Evolutionary conservation across 192 early-diverging fungal genomes (phyloP).

Genomic region (Globomyces pollinis-pini): DNA sequence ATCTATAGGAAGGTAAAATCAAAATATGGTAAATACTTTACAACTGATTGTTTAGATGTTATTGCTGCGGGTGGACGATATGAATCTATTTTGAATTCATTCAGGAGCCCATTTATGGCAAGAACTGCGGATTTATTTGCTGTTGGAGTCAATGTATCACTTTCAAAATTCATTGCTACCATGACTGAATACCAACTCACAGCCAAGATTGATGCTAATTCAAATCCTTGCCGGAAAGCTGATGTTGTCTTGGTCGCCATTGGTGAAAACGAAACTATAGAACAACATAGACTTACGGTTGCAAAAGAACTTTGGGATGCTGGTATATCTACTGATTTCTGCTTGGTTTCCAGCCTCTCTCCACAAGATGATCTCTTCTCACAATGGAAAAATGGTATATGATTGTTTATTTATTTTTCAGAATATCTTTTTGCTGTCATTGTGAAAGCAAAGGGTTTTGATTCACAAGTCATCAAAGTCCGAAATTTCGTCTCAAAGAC

Average conservation of each 20-base stretch:
- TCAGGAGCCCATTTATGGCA: slow-evolving; percentile 41
- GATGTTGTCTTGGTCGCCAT: slow-evolving; percentile 81
- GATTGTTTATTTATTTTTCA: background rate
- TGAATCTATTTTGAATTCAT: slow-evolving; percentile 47
- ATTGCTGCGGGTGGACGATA: slow-evolving; percentile 67
- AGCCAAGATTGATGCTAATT: slow-evolving; percentile 19
- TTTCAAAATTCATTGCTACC: slow-evolving; percentile 24
- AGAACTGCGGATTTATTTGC: slow-evolving; percentile 29
- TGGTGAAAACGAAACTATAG: slow-evolving; percentile 49
- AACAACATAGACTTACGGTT: slow-evolving; percentile 69
- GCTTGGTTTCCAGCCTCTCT: slow-evolving; percentile 34
- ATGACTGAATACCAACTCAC: slow-evolving; percentile 13
- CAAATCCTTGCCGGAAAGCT: slow-evolving; percentile 41
- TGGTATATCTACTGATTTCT: slow-evolving; percentile 71
- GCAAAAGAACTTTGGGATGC: slow-evolving; percentile 71
- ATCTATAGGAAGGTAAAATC: slow-evolving; percentile 33
- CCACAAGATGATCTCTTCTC: slow-evolving; percentile 4
- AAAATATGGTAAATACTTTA: too few species aligned
- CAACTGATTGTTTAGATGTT: too few species aligned
- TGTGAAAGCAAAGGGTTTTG: slow-evolving; percentile 23
- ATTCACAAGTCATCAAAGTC: slow-evolving; percentile 35
- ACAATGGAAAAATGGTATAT: slow-evolving; percentile 10
- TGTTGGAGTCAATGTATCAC: slow-evolving; percentile 73
- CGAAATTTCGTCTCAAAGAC: slow-evolving; percentile 24
- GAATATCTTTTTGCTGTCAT: slow-evolving; percentile 15